These are phyloP conservation scores for Phytophthora macrochlamydospora DNA, from an alignment of 352 stramenopile genomes.

Conservation along the genomic window DNA sequence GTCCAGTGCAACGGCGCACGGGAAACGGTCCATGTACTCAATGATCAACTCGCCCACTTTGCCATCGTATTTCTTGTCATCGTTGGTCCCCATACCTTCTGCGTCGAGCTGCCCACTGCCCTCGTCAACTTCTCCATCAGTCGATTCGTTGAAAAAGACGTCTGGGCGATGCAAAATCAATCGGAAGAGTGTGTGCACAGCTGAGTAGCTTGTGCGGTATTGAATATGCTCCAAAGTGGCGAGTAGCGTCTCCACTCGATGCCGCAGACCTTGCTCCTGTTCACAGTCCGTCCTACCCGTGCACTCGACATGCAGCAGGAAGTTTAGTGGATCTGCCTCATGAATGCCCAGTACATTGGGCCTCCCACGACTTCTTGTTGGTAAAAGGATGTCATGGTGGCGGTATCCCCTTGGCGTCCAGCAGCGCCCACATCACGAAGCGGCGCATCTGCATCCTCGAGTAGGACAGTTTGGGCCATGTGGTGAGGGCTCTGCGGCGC, in stretches of 20 bases:
- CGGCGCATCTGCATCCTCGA: slow-evolving; percentile 64
- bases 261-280: slow-evolving; percentile 29
- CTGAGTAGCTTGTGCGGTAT: slow-evolving; percentile 65
- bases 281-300: slow-evolving; percentile 46
- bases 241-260: slow-evolving; percentile 55
- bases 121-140: not conserved
- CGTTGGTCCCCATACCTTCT: not conserved
- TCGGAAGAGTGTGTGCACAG: slow-evolving; percentile 61
- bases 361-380: slow-evolving; percentile 45
- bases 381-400: slow-evolving; percentile 48
- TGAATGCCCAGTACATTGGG: slow-evolving; percentile 52
- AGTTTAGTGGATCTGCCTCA: slow-evolving; percentile 71
- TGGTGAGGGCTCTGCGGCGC: slow-evolving; percentile 25
- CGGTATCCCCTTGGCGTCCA: slow-evolving; percentile 30
- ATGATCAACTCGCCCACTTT: slow-evolving; percentile 44
- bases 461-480: slow-evolving; percentile 46
- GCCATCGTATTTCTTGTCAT: slow-evolving; percentile 6
- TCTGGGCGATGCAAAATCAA: slow-evolving; percentile 60
- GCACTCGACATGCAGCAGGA: slow-evolving; percentile 69
- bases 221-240: slow-evolving; percentile 40
- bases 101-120: not conserved
- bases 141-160: slow-evolving; percentile 37
- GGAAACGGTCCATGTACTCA: slow-evolving; percentile 55
- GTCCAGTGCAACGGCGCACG: slow-evolving; percentile 42
- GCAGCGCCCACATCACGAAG: slow-evolving; percentile 68